Evolutionary conservation across 2,329 filamentous ascomycete genomes (phyloP), one percentile per base, ranked within the genome.

Genomic region (Plectosphaerella cucumerina): DNA sequence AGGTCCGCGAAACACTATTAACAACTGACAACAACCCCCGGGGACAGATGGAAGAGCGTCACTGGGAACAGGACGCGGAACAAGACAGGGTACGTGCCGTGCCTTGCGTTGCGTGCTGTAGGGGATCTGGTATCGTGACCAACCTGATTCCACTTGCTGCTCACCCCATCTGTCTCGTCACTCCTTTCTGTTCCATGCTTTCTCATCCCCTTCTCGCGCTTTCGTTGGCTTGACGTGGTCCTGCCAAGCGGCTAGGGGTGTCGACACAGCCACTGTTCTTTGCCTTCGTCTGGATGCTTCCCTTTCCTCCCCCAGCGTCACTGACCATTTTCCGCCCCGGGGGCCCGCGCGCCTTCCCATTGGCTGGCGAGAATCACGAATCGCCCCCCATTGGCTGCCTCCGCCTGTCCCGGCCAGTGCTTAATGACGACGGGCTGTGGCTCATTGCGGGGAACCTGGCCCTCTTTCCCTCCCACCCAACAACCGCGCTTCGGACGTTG

Each of bases 131-230:
- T 4, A 31, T 31, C 4, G 26, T 31, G 26, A 31, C 26, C 26
- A 31, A 31, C 26, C 12, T 5, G 26, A 31, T 31, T 31, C 26
- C 26, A 31, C 26, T 10, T 39, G 35, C n/a, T n/a, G 15, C 18
- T 33, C 41, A n/a, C n/a, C 37, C 34, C n/a, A 11, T 35, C 21
- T 31, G 17, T 23, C 34, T 31, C 49, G 23, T 42, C 34, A 47
- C 45, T 46, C 48, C 34, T 46, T 26, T 54, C 47, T 52, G 51
- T 42, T 48, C 47, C 47, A 48, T 47, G 22, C 22, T 26, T 45
- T 8, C 21, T n/a, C 21, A 14, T 26, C 8, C 5, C 43, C 22
- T 31, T 23, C 15, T 45, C 31, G 17, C 12, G 12, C 26, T 31
- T 31, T n/a, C 43, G 43, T 26, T 31, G 31, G 43, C 21, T 21